Base-by-base conservation (phyloP, 2,329 filamentous ascomycete genomes). In the Talaromyces sp. region DNA sequence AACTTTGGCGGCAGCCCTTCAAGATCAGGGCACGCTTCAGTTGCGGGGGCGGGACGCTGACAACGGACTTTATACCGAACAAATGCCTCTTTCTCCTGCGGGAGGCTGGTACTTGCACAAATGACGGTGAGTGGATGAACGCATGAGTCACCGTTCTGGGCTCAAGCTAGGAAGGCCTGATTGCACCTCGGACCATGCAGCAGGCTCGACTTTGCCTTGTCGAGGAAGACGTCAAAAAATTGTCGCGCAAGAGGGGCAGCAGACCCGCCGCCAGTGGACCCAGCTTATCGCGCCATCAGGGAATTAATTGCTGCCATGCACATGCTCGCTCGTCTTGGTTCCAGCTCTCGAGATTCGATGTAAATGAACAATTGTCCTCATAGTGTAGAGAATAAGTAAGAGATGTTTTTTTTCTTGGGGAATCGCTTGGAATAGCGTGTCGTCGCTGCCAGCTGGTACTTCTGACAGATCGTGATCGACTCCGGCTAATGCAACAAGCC, bases 1-100 rank as follows among this genome's bases (percentile, higher is more conserved):
- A 68, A 75, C 15, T 73, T 77, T 62, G 70, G 71, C 47, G 60
- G 25, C 49, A 22, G 9, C 49, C 17, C 49, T 13, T 53, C 49
- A 28, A 27, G 27, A 30, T 27, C 15, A 19, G 4, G 11, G 27
- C 25, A 30, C 15, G 49, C 19, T 22, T 9, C 19, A 47, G 9
- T 47, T 47, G 44, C 44, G 44, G 44, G 44, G 44, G 9, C 22
- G 44, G 44, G 19, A 25, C n/a, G 42, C 44, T 19, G 19, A 22
- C 44, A 47, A 19, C 44, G 44, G 44, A 47, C 44, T 47, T 47
- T 47, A 47, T 47, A 47, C 44, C 19, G 44, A 47, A 19, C n/a
- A 11, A 19, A 19, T 8, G 10, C 42, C 7, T 19, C 27, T 19
- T 28, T 22, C 42, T 7, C 22, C 47, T 27, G 30, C 19, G 9